Base-by-base conservation (phyloP, 1,284 basidiomycete genomes). In the Mixia osmundae region DNA sequence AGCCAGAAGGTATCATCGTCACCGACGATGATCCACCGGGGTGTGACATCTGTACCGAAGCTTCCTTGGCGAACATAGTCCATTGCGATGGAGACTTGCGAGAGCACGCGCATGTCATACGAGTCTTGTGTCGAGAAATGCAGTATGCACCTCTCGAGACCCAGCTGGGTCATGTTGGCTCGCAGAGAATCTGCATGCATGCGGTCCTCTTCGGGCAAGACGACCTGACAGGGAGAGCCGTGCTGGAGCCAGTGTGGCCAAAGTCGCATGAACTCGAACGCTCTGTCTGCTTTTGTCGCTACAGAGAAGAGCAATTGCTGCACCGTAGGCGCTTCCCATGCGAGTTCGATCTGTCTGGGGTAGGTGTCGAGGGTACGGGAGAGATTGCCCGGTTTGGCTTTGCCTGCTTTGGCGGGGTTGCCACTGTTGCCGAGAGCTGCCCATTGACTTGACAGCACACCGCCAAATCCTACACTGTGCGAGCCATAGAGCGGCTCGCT, bases 1-100 rank as follows among this genome's bases (percentile, higher is more conserved):
- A 39, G 33, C 14, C 35, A 27, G 25, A 35, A 34, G 7, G 33
- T 39, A 25, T 39, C 38, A 22, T 39, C 38, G 28, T 39, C 38
- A 7, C 33, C 38, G n/a, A 39, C 38, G 15, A 39, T 26, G 22
- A 28, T 35, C 38, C 38, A 39, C 18, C 36, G 35, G 10, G 38
- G 38, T n/a, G 19, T 20, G 19, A 39, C 28, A 4, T 18, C 10
- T 3, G 29, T 30, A 6, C 38, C 38, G 4, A 23, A 11, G 7
- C 4, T 21, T 16, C 36, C 38, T n/a, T 26, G 29, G 15, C 38
- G 24, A 9, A 34, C 33, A 33, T 35, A 23, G 15, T 39, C 31
- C 38, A 39, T 39, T n/a, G n/a, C n/a, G n/a, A n/a, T n/a, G n/a
- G n/a, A n/a, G n/a, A n/a, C n/a, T n/a, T n/a, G n/a, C n/a, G n/a